Base-by-base conservation (phyloP, 306 rosid species). In the Acacia crassicarpa region DNA sequence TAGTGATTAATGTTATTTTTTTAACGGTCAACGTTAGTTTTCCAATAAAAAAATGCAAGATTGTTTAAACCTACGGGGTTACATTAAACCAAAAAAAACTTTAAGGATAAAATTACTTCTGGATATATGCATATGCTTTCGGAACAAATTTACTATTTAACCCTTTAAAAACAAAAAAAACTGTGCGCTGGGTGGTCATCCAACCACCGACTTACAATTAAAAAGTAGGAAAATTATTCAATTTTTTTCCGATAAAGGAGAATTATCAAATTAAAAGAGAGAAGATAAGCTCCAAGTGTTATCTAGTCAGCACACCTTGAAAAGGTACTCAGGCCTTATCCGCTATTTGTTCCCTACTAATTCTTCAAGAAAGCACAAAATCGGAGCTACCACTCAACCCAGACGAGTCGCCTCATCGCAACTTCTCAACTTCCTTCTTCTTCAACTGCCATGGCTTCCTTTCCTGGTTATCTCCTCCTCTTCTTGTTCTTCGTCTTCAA, bases 341-440 rank as follows among this genome's bases (percentile, higher is more conserved):
- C 82, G 3, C 14, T 9, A 2, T 6, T 35, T 20, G 11, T 19
- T 40, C 23, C n/a, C 19, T 54, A 6, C 13, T 20, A 4, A 11
- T n/a, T 0, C 5, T 22, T 22, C 12, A 56, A 58, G 65, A 22
- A 22, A 22, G 65, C 30, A 58, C 6, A 8, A 54, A 54, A 54
- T 54, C 62, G 62, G 20, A 54, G 62, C 53, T 19, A 14, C 62
- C 13, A 6, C 8, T 3, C 11, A 2, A 23, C 51, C 53, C 33
- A 22, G 16, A 81, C 78, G 87, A 85, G 86, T 87, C 84, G 80
- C 19, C 73, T 67, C 86, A 41, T 84, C 13, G 9, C 45, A 35
- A 48, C 19, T 0, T 30, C 68, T 65, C 75, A 35, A 74, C 76
- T 14, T 4, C 78, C 58, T n/a, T 35, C 58, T 56, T n/a, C 62